Evolutionary conservation across 1,139 yeast species (phyloP), one percentile per base, ranked within the genome.

Genomic region (Yamadazyma dendronema): DNA sequence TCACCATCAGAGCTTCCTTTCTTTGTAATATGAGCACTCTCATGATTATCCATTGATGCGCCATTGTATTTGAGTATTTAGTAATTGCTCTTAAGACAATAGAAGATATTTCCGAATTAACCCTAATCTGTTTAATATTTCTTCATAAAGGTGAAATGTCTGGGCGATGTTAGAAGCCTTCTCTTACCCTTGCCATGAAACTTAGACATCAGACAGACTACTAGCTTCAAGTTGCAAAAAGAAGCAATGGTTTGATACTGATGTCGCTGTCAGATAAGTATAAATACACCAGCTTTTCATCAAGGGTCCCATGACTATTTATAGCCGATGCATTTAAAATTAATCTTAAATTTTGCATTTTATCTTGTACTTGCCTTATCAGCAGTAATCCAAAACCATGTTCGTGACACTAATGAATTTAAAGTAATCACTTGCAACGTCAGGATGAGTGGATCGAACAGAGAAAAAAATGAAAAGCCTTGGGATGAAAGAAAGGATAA

Each of bases 401-500:
- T 19, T 9, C 6, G 22, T 7, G 22, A 19, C 9, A 19, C 22
- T 7, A 19, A 6, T 19, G 9, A 19, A 19, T 41, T 41, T 19
- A 37, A 30, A 28, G 17, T 41, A 10, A 37, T 41, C 24, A 46
- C 55, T n/a, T 52, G 50, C 31, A 60, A 60, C 34, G 57, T 59
- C 4, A 44, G 64, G 29, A 47, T 40, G 8, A 56, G 51, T 22
- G 49, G 54, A 10, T 34, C 35, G 9, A 37, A 39, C 11, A 40
- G 55, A 26, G 47, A 46, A 30, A 45, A 46, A 9, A 50, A 50
- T 28, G 65, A 60, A 40, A 40, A 46, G 16, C 48, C 51, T 4
- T 60, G 65, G 65, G 8, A 36, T 2, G 43, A 50, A 25, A 46
- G 57, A 40, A 53, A 38, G 37, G 46, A 33, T 13, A 54, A 49